These are phyloP conservation scores for Carex kokanica DNA, from an alignment of 176 grass and related monocot genomes.

Conservation along the genomic window DNA sequence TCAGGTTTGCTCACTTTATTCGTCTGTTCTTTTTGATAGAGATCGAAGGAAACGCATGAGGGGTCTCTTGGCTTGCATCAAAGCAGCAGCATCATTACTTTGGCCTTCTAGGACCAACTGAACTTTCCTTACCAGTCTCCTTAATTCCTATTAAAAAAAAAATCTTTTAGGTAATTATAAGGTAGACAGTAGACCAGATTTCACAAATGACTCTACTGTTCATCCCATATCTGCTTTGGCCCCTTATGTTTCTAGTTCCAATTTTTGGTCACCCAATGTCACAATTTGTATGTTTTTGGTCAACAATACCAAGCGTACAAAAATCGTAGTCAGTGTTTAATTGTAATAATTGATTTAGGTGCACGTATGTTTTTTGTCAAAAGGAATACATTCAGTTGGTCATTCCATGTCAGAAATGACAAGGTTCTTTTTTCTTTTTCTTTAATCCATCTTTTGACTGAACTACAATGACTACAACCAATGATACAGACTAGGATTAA, in stretches of 20 bases:
- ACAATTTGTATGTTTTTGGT: not conserved
- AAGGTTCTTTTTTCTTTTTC: not conserved
- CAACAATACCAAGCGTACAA: not conserved
- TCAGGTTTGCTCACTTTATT: slow-evolving; percentile 9
- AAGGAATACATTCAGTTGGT: not conserved
- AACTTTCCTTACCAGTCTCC: slow-evolving; percentile 65
- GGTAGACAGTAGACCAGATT: not conserved
- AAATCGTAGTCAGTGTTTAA: not conserved
- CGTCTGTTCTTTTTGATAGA: slow-evolving; percentile 62
- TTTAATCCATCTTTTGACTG: not conserved
- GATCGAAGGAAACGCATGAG: slow-evolving; percentile 62
- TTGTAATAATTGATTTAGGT: not conserved
- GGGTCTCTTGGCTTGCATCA: slow-evolving; percentile 49
- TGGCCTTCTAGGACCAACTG: slow-evolving; percentile 52
- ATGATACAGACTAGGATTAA: not conserved
- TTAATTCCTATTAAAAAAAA: slow-evolving; percentile 49
- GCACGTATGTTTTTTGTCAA: not conserved
- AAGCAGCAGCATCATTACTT: slow-evolving; percentile 22
- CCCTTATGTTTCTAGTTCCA: not conserved
- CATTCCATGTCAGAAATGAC: not conserved
- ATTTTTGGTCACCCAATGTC: not conserved
- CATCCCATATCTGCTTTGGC: not conserved
- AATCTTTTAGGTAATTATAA: not conserved
- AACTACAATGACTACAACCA: not conserved
- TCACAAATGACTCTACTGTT: not conserved